Conservation (phyloP, 352 stramenopile species). For the Phytophthora meadii region DNA sequence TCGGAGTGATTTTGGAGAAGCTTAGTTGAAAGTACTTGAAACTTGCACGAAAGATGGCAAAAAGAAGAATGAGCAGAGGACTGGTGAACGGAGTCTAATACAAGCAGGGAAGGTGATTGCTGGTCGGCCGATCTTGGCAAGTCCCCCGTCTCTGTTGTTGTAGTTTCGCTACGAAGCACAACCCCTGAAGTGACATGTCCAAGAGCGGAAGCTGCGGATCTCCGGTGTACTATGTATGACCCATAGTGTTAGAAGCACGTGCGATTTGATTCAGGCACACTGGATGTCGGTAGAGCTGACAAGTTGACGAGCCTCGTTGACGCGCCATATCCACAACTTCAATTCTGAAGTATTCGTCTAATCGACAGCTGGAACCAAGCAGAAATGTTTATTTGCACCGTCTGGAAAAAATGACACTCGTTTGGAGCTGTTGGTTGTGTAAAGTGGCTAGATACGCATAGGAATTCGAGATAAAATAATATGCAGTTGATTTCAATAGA, state of each 20-base stretch:
- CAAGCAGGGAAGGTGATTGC: constrained; percentile 1
- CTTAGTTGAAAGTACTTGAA: neutral
- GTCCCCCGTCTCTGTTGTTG: too few relatives aligned
- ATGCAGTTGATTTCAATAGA: neutral
- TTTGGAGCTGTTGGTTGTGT: neutral
- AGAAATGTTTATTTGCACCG: constrained; percentile 6
- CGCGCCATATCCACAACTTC: constrained; percentile 18
- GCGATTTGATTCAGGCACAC: neutral
- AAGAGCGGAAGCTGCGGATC: constrained; percentile 5
- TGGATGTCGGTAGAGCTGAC: constrained; percentile 3
- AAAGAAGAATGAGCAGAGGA: constrained; percentile 26
- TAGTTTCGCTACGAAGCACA: constrained; percentile 8
- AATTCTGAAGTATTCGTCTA: constrained; percentile 38
- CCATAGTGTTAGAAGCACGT: neutral
- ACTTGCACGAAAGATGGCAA: constrained; percentile 14
- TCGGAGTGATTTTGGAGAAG: constrained; percentile 6
- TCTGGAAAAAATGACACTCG: neutral
- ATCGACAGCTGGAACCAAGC: constrained; percentile 21
- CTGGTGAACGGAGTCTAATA: neutral
- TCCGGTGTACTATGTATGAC: neutral
- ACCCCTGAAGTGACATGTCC: constrained; percentile 27
- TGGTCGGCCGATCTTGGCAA: constrained; percentile 4
- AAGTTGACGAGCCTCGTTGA: constrained; percentile 2
- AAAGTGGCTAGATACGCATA: neutral
- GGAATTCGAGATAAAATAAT: neutral